Percentiles rank a stretch among this genome's conserved stretches.
phyloP scores from a whole-genome alignment of 768 basidiomycete genomes.

The Phaeolepiota aurea region DNA sequence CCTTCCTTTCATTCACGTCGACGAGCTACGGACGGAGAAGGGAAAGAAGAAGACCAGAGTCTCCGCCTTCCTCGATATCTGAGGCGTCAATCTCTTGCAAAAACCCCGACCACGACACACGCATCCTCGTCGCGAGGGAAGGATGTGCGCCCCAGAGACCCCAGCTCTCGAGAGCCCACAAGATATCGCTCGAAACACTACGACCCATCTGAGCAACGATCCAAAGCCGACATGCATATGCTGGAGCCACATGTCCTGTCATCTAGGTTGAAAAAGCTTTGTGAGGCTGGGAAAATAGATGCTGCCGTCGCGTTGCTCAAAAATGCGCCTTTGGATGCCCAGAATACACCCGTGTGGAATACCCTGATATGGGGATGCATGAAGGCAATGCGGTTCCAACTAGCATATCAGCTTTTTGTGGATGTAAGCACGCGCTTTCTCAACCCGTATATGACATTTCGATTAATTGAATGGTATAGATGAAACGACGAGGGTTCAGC shows the following conservation, averaged over 20 bases:
- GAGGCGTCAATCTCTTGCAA: constrained; percentile 14
- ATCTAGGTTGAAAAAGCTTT: constrained; percentile 47
- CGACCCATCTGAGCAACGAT: constrained; percentile 19
- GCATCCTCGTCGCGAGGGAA: constrained; percentile 2
- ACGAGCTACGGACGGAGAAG: background rate
- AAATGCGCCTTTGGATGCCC: constrained; percentile 61
- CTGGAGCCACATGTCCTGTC: constrained; percentile 62
- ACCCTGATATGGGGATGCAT: constrained; percentile 63
- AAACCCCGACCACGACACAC: constrained; percentile 1
- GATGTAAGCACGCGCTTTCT: constrained; percentile 42
- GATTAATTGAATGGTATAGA: constrained; percentile 31
- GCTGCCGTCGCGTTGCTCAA: constrained; percentile 62
- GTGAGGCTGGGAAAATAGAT: constrained; percentile 45
- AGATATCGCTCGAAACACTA: constrained; percentile 31
- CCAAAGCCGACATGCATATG: constrained; percentile 24
- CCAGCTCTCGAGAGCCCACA: no score
- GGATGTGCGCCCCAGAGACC: constrained; percentile 7
- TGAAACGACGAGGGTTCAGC: constrained; percentile 76
- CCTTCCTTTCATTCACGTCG: background rate
- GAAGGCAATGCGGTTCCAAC: constrained; percentile 44
- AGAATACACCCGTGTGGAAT: constrained; percentile 75
- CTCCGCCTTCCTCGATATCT: constrained; percentile 19
- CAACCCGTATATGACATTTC: constrained; percentile 2
- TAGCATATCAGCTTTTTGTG: constrained; percentile 56
- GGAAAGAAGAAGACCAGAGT: background rate